phyloP scores from a whole-genome alignment of 1,284 basidiomycete species.

The Tilletia indica region DNA sequence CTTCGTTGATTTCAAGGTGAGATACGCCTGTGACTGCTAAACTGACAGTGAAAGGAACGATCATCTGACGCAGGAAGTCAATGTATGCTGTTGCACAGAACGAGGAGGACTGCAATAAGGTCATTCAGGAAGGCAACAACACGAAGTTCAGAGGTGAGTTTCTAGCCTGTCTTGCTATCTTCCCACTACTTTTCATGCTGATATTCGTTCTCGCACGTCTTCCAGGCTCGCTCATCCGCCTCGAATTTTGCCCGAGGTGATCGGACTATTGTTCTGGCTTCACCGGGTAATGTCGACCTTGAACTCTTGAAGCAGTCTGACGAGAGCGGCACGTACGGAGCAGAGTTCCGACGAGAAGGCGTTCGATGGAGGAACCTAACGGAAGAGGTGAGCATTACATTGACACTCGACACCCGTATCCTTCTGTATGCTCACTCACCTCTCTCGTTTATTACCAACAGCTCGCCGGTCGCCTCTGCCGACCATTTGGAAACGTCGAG shows the following conservation, averaged over 20 bases:
- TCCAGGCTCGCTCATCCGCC: background rate
- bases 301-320: conserved; percentile 6
- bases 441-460: background rate
- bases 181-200: background rate
- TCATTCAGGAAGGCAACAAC: background rate
- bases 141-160: background rate
- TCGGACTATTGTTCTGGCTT: conserved; percentile 10
- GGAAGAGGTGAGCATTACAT: background rate
- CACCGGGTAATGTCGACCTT: conserved; percentile 8
- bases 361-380: conserved; percentile 2
- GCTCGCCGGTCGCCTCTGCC: conserved; percentile 4
- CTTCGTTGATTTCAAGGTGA: conserved; percentile 11
- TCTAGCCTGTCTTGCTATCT: too few relatives aligned
- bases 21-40: background rate
- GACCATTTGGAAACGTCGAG: conserved; percentile 1
- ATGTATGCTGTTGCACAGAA: conserved; percentile 2
- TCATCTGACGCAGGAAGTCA: background rate
- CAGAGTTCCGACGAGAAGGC: background rate
- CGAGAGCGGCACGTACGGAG: conserved; percentile 1
- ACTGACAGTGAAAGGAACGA: background rate
- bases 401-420: background rate
- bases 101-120: conserved; percentile 16
- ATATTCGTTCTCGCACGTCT: background rate
- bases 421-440: background rate
- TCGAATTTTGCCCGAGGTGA: conserved; percentile 13